Conservation (phyloP, 2,329 filamentous ascomycete species). For the Colletotrichum ledebouriae region DNA sequence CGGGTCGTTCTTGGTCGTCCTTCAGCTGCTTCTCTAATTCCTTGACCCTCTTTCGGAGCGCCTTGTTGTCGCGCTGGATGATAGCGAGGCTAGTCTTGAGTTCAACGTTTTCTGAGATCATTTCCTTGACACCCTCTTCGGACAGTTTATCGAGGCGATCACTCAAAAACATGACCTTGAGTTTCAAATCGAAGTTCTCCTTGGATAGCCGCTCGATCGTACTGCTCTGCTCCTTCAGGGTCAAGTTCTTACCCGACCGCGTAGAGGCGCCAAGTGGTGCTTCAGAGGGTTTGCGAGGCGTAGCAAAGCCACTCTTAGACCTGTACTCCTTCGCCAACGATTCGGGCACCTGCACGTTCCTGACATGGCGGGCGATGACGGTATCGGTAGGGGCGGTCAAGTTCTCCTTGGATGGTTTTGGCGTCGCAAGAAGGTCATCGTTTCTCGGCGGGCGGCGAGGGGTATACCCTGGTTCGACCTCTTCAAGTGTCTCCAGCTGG, state of each 20-base stretch:
- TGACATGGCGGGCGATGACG: slow-evolving; percentile 87
- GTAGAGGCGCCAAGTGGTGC: slow-evolving; percentile 66
- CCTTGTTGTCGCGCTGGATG: slow-evolving; percentile 90
- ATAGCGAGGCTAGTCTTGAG: slow-evolving; percentile 91
- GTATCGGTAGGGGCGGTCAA: slow-evolving; percentile 84
- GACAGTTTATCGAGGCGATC: slow-evolving; percentile 93
- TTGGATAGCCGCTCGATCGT: slow-evolving; percentile 97
- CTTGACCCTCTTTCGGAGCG: slow-evolving; percentile 82
- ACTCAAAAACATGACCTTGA: slow-evolving; percentile 97
- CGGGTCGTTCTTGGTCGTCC: slow-evolving; percentile 73
- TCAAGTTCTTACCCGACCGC: slow-evolving; percentile 78
- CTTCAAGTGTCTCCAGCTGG: slow-evolving; percentile 64
- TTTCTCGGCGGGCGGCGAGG: slow-evolving; percentile 53
- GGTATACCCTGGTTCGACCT: slow-evolving; percentile 58
- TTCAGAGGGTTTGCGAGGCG: slow-evolving; percentile 66
- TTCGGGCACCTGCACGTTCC: slow-evolving; percentile 91
- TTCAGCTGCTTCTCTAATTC: slow-evolving; percentile 87
- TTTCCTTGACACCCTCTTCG: slow-evolving; percentile 96
- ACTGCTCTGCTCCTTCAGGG: slow-evolving; percentile 96
- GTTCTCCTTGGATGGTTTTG: slow-evolving; percentile 70
- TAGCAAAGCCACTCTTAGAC: slow-evolving; percentile 76
- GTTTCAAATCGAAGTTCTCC: slow-evolving; percentile 97
- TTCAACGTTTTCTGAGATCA: slow-evolving; percentile 98
- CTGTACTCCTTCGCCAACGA: slow-evolving; percentile 89
- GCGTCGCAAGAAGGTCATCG: slow-evolving; percentile 74